These are phyloP conservation scores for Sclerospora graminicola DNA, from an alignment of 352 stramenopile genomes.

Conservation along the genomic window DNA sequence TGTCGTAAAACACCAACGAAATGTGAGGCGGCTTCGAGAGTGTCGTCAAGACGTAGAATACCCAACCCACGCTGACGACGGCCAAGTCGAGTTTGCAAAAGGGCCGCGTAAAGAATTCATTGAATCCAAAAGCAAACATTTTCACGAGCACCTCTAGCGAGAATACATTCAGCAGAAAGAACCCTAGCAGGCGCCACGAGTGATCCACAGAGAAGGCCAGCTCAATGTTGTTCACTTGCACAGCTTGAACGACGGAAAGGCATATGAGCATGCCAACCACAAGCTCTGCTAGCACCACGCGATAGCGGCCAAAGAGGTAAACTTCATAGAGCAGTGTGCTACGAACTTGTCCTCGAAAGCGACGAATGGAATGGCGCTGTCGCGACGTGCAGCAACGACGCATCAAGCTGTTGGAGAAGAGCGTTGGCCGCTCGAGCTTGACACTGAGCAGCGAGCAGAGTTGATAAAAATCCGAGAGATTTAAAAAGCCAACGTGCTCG, in stretches of 20 bases:
- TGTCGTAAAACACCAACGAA: conserved; percentile 69
- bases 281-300: conserved; percentile 59
- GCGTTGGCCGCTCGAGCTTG: conserved; percentile 41
- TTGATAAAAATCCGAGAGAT: conserved; percentile 68
- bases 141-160: conserved; percentile 66
- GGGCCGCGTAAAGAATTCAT: conserved; percentile 64
- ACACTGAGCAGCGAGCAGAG: conserved; percentile 68
- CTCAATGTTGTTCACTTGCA: conserved; percentile 79
- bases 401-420: conserved; percentile 34
- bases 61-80: conserved; percentile 60
- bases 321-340: conserved; percentile 53
- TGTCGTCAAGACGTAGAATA: conserved; percentile 70
- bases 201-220: conserved; percentile 65
- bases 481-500: conserved; percentile 45
- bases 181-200: conserved; percentile 62
- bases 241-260: conserved; percentile 63
- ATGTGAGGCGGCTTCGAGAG: conserved; percentile 47
- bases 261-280: conserved; percentile 68
- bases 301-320: conserved; percentile 48
- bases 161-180: conserved; percentile 59
- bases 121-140: conserved; percentile 69
- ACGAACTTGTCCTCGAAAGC: conserved; percentile 39
- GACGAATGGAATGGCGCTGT: conserved; percentile 39
- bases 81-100: conserved; percentile 73
- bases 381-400: conserved; percentile 32